Evolutionary conservation across 371 early-diverging fungal genomes (phyloP).

Genomic region (Basidiobolus meristosporus): DNA sequence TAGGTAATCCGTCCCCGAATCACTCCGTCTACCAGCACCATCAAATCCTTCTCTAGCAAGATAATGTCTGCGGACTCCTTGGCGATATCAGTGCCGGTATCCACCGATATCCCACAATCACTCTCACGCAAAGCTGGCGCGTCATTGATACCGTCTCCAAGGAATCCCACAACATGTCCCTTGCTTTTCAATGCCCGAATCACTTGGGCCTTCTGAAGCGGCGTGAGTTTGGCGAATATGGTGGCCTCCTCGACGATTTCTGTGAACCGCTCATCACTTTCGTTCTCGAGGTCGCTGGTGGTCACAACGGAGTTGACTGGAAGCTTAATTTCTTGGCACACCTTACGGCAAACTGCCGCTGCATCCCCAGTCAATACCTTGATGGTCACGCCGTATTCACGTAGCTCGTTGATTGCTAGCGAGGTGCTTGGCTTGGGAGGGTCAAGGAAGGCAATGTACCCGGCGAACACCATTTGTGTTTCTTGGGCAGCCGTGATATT

Average conservation of each 20-base stretch:
- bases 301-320: constrained; percentile 10
- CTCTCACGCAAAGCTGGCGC: constrained; percentile 23
- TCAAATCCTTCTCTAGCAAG: too few species aligned
- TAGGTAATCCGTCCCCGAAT: too few species aligned
- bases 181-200: constrained; percentile 1
- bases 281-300: constrained; percentile 9
- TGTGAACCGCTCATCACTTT: constrained; percentile 9
- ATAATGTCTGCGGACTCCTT: constrained; percentile 28
- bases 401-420: constrained; percentile 10
- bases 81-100: constrained; percentile 21
- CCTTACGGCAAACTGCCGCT: constrained; percentile 12
- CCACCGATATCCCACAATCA: constrained; percentile 24
- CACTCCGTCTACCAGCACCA: too few species aligned
- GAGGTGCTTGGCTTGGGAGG: constrained; percentile 13
- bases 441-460: constrained; percentile 13
- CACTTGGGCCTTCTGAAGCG: constrained; percentile 17
- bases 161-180: background rate
- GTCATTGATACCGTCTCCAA: constrained; percentile 6
- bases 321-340: constrained; percentile 12
- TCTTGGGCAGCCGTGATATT: constrained; percentile 9
- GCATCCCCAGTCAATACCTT: constrained; percentile 18
- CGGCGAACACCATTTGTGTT: constrained; percentile 10
- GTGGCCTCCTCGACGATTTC: constrained; percentile 9
- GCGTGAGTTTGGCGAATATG: constrained; percentile 29
- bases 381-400: constrained; percentile 8